These are phyloP conservation scores for Albizia julibrissin DNA, from an alignment of 306 rosid species.

Conservation along the genomic window DNA sequence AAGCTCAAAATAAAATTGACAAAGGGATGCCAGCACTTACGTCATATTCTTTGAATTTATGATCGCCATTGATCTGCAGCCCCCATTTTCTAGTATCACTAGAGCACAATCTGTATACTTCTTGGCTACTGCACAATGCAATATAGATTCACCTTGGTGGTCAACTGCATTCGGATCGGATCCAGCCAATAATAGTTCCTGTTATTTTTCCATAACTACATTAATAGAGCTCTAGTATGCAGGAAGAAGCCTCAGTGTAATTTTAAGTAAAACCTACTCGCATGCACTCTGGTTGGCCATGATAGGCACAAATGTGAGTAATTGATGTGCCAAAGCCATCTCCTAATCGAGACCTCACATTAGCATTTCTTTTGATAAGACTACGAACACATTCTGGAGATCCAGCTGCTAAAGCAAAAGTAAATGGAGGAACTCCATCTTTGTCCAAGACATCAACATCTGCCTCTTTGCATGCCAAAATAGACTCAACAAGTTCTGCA, in stretches of 20 bases:
- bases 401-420: constrained; percentile 96
- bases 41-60: constrained; percentile 78
- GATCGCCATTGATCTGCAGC: constrained; percentile 87
- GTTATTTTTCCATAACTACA: constrained; percentile 40
- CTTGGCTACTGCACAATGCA: constrained; percentile 91
- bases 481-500: constrained; percentile 85
- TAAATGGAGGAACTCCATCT: constrained; percentile 94
- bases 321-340: constrained; percentile 89
- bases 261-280: constrained; percentile 65
- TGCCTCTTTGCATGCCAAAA: constrained; percentile 79
- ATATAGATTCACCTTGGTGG: constrained; percentile 94
- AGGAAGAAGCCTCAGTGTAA: constrained; percentile 30
- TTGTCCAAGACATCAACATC: constrained; percentile 89
- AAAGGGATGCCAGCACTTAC: constrained; percentile 55
- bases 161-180: constrained; percentile 95
- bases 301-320: constrained; percentile 95
- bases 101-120: constrained; percentile 92
- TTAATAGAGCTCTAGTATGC: constrained; percentile 32
- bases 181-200: constrained; percentile 93
- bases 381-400: constrained; percentile 84
- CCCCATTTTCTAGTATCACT: constrained; percentile 93
- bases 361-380: constrained; percentile 82
- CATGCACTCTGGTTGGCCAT: constrained; percentile 99
- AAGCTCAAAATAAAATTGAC: constrained; percentile 19
- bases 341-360: constrained; percentile 78